Conservation (phyloP, 2,329 filamentous ascomycete species). For the Trichoderma aggressivum region DNA sequence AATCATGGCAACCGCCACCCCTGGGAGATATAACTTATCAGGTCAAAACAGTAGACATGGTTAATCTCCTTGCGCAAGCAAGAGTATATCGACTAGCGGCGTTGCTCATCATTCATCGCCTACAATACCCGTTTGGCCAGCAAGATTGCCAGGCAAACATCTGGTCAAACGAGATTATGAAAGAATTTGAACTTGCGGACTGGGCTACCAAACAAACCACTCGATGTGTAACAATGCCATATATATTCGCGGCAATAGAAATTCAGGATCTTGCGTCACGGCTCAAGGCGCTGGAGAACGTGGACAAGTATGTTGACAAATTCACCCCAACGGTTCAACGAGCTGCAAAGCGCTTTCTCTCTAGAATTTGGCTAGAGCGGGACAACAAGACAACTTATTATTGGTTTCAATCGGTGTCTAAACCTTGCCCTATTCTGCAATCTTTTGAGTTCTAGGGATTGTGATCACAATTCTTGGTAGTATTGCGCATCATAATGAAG, state of each 20-base stretch:
- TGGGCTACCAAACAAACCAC: background rate
- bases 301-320: background rate
- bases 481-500: background rate
- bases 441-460: background rate
- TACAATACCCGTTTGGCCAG: background rate
- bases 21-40: background rate
- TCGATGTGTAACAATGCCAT: background rate
- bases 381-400: background rate
- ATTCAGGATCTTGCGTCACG: background rate
- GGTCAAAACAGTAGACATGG: too few species aligned
- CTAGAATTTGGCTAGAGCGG: background rate
- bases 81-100: background rate
- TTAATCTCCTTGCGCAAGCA: background rate
- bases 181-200: background rate
- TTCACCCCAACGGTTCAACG: background rate
- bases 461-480: background rate
- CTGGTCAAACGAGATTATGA: background rate
- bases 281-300: background rate
- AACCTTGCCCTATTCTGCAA: background rate
- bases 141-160: background rate
- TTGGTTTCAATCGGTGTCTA: background rate
- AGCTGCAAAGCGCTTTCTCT: background rate
- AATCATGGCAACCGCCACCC: background rate
- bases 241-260: background rate
- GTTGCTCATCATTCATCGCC: background rate